Percentiles rank a stretch among this genome's conserved stretches.
phyloP scores from a whole-genome alignment of 805 yeast genomes.

The Monosporozyma unispora region DNA sequence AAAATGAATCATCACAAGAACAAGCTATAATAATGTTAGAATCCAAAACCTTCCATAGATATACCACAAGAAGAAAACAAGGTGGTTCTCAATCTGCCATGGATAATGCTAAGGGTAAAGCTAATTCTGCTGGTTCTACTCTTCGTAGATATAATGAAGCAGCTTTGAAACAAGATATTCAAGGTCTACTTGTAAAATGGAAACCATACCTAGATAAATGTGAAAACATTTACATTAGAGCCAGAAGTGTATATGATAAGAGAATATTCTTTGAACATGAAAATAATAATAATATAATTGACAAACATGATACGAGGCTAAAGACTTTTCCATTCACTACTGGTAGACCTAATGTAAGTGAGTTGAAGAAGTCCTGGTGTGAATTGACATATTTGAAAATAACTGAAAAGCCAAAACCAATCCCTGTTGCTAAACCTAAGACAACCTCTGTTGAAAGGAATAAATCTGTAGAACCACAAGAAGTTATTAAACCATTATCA shows the following conservation, averaged over 20 bases:
- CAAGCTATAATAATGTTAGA: conserved; percentile 58
- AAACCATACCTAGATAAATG: conserved; percentile 48
- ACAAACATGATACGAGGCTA: conserved; percentile 51
- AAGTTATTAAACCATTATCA: conserved; percentile 11
- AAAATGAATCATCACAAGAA: conserved; percentile 41
- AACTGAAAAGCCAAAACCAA: conserved; percentile 45
- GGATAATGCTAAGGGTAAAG: conserved; percentile 89
- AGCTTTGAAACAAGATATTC: conserved; percentile 70
- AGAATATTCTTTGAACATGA: conserved; percentile 46
- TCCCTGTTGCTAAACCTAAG: conserved; percentile 22
- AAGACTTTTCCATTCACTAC: conserved; percentile 82
- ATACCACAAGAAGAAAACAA: conserved; percentile 92
- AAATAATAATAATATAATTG: conserved; percentile 37
- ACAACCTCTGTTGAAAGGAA: conserved; percentile 2
- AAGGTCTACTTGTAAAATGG: conserved; percentile 63
- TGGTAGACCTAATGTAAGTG: conserved; percentile 72
- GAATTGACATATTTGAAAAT: conserved; percentile 54
- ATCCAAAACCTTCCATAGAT: conserved; percentile 86
- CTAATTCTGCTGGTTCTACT: conserved; percentile 90
- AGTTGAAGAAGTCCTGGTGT: conserved; percentile 77
- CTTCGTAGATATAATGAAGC: conserved; percentile 85
- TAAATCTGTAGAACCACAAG: conserved; percentile 7
- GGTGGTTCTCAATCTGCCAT: conserved; percentile 94
- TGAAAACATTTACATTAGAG: conserved; percentile 65
- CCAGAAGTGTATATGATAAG: conserved; percentile 63